Conservation (phyloP, 345 rosid species). For the Angophora floribunda region DNA sequence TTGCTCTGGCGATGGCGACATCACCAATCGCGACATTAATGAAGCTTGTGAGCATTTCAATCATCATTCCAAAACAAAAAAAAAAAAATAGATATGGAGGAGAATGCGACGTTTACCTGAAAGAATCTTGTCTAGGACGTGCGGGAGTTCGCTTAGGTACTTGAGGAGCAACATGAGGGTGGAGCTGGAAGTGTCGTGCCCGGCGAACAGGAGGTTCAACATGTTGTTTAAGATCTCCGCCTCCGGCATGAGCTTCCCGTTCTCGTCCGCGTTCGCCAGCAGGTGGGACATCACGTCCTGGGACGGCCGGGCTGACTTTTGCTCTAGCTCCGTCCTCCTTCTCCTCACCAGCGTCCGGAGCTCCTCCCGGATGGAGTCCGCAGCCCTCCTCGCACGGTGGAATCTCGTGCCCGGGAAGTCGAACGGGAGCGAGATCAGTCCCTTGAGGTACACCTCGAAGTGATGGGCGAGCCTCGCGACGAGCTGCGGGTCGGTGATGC, state of each 20-base stretch:
- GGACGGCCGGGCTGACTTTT: neutral
- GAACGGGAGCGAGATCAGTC: neutral
- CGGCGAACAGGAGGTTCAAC: conserved; percentile 13
- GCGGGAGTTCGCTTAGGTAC: conserved; percentile 15
- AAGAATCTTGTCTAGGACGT: conserved; percentile 4
- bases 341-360: conserved; percentile 1
- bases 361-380: conserved; percentile 6
- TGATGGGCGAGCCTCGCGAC: conserved; percentile 1
- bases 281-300: conserved; percentile 15
- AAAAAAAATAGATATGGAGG: neutral
- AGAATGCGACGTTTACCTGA: neutral
- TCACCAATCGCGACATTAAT: neutral
- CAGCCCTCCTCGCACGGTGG: conserved; percentile 3
- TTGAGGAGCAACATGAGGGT: conserved; percentile 6
- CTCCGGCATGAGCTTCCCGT: conserved; percentile 18
- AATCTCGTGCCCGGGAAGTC: conserved; percentile 16
- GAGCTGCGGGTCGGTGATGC: conserved; percentile 6
- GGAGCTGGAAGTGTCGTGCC: conserved; percentile 12
- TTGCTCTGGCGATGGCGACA: conserved; percentile 1
- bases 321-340: conserved; percentile 4
- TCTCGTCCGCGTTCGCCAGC: conserved; percentile 3
- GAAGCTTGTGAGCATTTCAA: neutral
- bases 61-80: neutral
- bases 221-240: conserved; percentile 17
- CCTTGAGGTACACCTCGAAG: conserved; percentile 9